Conservation (phyloP, 768 basidiomycete species). For the Termitomyces sp. region DNA sequence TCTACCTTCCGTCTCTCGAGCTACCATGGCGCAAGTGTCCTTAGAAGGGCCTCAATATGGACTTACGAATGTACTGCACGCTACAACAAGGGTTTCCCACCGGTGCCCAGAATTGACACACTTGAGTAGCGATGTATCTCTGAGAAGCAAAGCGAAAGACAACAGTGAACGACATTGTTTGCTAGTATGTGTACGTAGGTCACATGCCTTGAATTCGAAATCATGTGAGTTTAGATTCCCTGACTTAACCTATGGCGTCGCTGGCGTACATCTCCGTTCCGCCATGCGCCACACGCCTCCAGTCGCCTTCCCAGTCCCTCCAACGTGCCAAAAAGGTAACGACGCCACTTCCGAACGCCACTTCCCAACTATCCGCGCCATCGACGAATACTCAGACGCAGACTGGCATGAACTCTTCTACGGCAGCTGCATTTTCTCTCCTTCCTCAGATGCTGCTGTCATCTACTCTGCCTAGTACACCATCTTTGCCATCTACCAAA, state of each 20-base stretch:
- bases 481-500: slow-evolving; percentile 1
- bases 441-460: slow-evolving; percentile 36
- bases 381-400: slow-evolving; percentile 15
- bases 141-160: no score
- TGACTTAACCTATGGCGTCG: slow-evolving; percentile 29
- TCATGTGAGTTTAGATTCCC: not conserved
- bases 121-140: no score
- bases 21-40: no score
- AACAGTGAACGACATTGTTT: not conserved
- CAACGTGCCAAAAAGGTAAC: slow-evolving; percentile 34
- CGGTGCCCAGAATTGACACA: no score
- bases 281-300: slow-evolving; percentile 34
- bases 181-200: not conserved
- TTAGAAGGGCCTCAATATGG: no score
- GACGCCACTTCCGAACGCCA: slow-evolving; percentile 28
- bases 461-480: slow-evolving; percentile 16
- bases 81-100: no score
- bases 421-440: slow-evolving; percentile 24
- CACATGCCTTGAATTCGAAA: not conserved
- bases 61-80: no score
- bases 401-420: slow-evolving; percentile 16
- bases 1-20: no score
- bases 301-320: slow-evolving; percentile 12
- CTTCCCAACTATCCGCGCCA: slow-evolving; percentile 1
- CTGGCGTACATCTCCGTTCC: slow-evolving; percentile 45